Evolutionary conservation across 2,329 filamentous ascomycete genomes (phyloP), one percentile per base, ranked within the genome.

Genomic region (Hypoxylon sp.): DNA sequence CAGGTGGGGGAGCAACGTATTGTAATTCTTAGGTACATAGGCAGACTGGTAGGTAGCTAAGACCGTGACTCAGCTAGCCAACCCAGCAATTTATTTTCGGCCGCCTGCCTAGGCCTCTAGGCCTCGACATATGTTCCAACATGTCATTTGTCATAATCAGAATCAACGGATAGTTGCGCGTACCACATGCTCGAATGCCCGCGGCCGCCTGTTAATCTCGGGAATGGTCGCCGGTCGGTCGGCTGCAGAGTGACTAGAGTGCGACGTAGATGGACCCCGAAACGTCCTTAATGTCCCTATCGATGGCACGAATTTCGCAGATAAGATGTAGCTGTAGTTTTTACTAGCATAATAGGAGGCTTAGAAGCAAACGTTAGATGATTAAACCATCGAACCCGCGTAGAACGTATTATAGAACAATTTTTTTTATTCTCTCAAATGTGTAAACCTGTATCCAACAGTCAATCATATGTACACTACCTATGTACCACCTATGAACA

Each of bases 381-480:
- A 44, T 10, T 44, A 5, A 19, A 44, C 37, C 8, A 33, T 46
- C 2, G 9, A 35, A 10, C 1, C 39, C 13, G 11, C 3, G 22
- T 33, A 5, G 14, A 46, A 37, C 29, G 8, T 29, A 35, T 48
- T 22, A 50, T 33, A 10, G 33, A 59, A n/a, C 8, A 8, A 4
- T 31, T 51, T 48, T 19, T 39, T 59, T 50, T 42, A 42, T 48
- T 26, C 14, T 29, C 17, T 51, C 33, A 51, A 31, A 11, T 51
- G 50, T 33, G 50, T 19, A n/a, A 37, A n/a, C 37, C 19, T 17
- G 24, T 59, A 31, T 44, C 35, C 6, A 37, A 10, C 9, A 6
- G 44, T 11, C 31, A 39, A 17, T 44, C 31, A 17, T 14, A 52
- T 10, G 24, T 33, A 44, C n/a, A 51, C n/a, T 2, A 22, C 19